Base-by-base conservation (phyloP, 306 rosid species). In the Prunus mira region DNA sequence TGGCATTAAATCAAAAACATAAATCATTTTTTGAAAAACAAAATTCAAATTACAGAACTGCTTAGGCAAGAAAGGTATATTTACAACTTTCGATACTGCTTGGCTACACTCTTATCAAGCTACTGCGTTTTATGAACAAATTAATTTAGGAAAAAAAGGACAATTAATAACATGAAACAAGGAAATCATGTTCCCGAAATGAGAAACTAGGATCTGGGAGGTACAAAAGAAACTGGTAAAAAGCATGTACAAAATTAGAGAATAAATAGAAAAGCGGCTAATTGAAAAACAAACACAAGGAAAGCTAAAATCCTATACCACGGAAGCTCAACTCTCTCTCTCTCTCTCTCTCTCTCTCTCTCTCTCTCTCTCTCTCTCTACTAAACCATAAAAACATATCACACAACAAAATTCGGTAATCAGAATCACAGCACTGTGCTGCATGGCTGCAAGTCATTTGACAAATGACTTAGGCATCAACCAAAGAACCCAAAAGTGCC, bases 1-100 rank as follows among this genome's bases (percentile, higher is more conserved):
- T 91, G 85, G 57, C 43, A 71, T 27, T 9, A 47, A 61, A 12
- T 38, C 1, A 8, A 75, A 46, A 55, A 71, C 3, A 69, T 57
- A 24, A 3, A 22, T 58, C 52, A 20, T 67, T 46, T 76, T 41
- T 46, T 46, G 15, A 55, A 55, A 74, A 45, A 17, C 8, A 30
- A 34, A 25, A 46, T 22, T 45, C 25, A 17, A 64, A 67, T 73
- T 55, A 57, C 61, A 66, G 47, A 61, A 60, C 4, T 0, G 46
- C 43, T 8, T 28, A n/a, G 5, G 76, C 30, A 58, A n/a, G 12
- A 41, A 56, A 11, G 57, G 9, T 34, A 55, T 38, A 75, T 52
- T 67, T 27, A 41, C 25, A 51, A 34, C 49, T 63, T 63, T 30
- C 67, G 6, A 13, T 15, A 63, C 22, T 63, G 32, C 67, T 63